These are phyloP conservation scores for Leccinum truebloodii DNA, from an alignment of 768 basidiomycete species.

Conservation along the genomic window DNA sequence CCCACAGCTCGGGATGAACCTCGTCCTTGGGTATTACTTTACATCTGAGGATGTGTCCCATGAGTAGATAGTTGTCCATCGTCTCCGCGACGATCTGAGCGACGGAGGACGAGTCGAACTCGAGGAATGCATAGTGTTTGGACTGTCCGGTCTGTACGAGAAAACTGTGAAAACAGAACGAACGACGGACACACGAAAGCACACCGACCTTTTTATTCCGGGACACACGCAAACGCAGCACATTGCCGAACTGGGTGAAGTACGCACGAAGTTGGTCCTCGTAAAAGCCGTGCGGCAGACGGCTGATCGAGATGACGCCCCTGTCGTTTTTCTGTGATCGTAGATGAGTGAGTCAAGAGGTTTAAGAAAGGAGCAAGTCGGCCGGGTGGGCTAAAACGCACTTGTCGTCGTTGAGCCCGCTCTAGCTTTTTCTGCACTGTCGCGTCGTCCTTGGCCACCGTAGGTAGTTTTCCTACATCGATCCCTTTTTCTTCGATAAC, in stretches of 20 bases:
- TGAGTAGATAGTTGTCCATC: conserved; percentile 97
- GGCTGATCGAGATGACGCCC: conserved; percentile 87
- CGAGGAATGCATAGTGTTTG: conserved; percentile 97
- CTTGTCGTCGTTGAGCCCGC: conserved; percentile 64
- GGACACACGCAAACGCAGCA: conserved; percentile 85
- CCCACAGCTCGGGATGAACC: conserved; percentile 92
- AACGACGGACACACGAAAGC: not conserved
- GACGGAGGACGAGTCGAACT: conserved; percentile 86
- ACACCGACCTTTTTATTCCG: conserved; percentile 83
- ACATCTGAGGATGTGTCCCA: conserved; percentile 92
- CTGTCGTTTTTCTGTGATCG: conserved; percentile 53
- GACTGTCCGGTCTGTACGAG: conserved; percentile 79
- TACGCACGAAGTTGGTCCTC: conserved; percentile 92
- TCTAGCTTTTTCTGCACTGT: conserved; percentile 67
- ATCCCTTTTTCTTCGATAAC: conserved; percentile 56
- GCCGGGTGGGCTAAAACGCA: conserved; percentile 35
- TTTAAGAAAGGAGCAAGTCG: too few species aligned
- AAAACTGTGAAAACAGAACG: not conserved
- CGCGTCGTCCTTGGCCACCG: conserved; percentile 85
- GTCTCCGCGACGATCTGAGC: conserved; percentile 96
- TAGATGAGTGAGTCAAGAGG: not conserved
- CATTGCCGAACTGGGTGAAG: conserved; percentile 92
- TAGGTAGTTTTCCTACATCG: conserved; percentile 76
- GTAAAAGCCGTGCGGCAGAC: conserved; percentile 96
- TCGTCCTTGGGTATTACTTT: conserved; percentile 87